Evolutionary conservation across 2,329 filamentous ascomycete species (phyloP), one percentile per base, ranked within the genome.

Genomic region (Colletotrichum limetticola): DNA sequence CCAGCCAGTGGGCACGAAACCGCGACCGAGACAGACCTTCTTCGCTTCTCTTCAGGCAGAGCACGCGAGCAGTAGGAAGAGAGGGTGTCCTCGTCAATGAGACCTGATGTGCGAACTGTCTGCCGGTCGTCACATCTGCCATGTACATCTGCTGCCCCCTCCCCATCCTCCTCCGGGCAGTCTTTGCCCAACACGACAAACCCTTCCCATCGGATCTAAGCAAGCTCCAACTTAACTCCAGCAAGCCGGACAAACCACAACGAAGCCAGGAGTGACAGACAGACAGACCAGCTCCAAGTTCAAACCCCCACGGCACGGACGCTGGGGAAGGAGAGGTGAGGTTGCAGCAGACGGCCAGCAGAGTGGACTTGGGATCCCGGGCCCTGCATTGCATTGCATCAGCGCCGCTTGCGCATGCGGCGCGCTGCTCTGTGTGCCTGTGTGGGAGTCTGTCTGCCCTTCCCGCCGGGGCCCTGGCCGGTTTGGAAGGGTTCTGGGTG

Each of bases 351-450:
- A 32, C 24, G 37, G 37, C 37, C 28, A 37, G 59, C 24, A 30
- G 9, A 22, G 28, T 42, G 49, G 30, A 64, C 30, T 26, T 37
- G 14, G 49, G 2, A 16, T 19, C 61, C 42, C 55, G 32, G 66
- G 56, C 26, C 66, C 42, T 70, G 70, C 70, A 70, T 70, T 49
- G 70, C 70, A 70, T 57, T 70, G 70, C 70, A 70, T 70, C 66
- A 72, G 55, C 68, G 68, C 57, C 46, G 46, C 62, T 65, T 46
- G 62, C 24, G 62, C 52, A 32, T 55, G 61, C 37, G 37, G 37
- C 37, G 37, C 61, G n/a, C 3, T 49, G 46, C 52, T 28, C 30
- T 8, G n/a, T 37, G 7, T 49, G 42, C n/a, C 42, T 49, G 42
- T 35, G 11, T 35, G 32, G 4, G 32, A 12, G 32, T 35, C 32